Conservation (phyloP, 129 eudicot genomes). For the Tanacetum coccineum region DNA sequence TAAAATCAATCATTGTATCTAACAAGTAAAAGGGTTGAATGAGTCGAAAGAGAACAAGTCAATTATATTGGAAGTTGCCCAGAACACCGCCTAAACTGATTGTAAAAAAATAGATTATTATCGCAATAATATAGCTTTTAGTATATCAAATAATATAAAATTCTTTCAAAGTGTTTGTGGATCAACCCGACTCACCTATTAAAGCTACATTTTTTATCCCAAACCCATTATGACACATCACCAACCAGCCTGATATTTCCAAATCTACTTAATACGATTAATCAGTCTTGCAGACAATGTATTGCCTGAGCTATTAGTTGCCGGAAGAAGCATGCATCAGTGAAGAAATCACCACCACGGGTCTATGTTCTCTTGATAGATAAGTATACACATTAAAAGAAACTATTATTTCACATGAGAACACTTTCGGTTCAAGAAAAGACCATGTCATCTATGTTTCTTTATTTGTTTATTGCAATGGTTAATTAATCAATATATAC, state of each 20-base stretch:
- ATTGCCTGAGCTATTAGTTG: constrained; percentile 81
- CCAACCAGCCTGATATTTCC: not conserved
- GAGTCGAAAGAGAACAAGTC: not conserved
- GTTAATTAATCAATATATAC: too few species aligned
- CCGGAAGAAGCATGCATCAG: constrained; percentile 79
- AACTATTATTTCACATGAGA: not conserved
- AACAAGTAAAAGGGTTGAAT: not conserved
- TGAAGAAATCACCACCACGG: constrained; percentile 24
- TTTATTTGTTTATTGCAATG: constrained; percentile 21
- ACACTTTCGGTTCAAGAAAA: not conserved
- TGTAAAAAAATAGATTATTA: not conserved
- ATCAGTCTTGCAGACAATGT: constrained; percentile 72
- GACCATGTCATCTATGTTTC: constrained; percentile 17
- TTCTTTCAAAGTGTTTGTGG: not conserved
- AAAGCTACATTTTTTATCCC: not conserved
- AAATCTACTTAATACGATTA: not conserved
- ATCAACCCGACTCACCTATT: not conserved
- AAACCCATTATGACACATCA: not conserved
- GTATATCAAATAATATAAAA: not conserved
- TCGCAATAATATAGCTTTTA: not conserved
- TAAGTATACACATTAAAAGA: not conserved
- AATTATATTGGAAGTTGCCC: not conserved
- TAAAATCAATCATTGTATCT: not conserved
- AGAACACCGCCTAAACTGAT: not conserved
- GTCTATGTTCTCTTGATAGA: constrained; percentile 8